These are phyloP conservation scores for Debaryomycetaceae sp. DNA, from an alignment of 1,139 yeast species.

Conservation along the genomic window DNA sequence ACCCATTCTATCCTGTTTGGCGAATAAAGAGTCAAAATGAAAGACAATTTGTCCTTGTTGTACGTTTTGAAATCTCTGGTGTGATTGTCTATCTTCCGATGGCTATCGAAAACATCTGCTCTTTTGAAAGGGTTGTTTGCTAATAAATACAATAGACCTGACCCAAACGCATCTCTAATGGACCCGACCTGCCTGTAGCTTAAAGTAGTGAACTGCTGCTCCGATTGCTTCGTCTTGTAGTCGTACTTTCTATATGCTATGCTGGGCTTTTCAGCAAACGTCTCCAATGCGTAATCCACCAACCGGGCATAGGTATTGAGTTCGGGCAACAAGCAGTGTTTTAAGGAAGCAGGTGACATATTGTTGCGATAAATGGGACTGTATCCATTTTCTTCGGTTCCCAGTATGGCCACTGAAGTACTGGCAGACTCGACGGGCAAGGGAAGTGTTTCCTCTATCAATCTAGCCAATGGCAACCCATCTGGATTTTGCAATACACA, in stretches of 20 bases:
- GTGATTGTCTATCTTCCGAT: constrained; percentile 16
- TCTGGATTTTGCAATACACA: constrained; percentile 14
- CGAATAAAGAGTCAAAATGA: constrained; percentile 28
- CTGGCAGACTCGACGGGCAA: constrained; percentile 13
- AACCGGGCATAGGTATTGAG: constrained; percentile 27
- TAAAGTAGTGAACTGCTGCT: constrained; percentile 14
- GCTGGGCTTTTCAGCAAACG: constrained; percentile 21
- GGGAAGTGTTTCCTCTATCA: constrained; percentile 21
- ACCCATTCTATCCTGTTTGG: constrained; percentile 34
- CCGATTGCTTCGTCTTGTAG: constrained; percentile 21
- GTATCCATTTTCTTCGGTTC: constrained; percentile 27
- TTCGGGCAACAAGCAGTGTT: constrained; percentile 19
- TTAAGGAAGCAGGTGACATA: constrained; percentile 12
- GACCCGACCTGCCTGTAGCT: constrained; percentile 19
- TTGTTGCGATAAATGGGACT: constrained; percentile 33
- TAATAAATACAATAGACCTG: constrained; percentile 31
- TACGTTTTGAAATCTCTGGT: neutral
- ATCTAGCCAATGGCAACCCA: constrained; percentile 8
- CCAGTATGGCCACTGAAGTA: constrained; percentile 25
- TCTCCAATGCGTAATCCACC: constrained; percentile 20
- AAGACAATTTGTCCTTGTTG: constrained; percentile 19
- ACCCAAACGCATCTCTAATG: constrained; percentile 5
- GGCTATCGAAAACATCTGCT: constrained; percentile 7
- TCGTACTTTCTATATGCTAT: constrained; percentile 30
- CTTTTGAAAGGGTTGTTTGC: constrained; percentile 26